These are phyloP conservation scores for Thecaphora frezii DNA, from an alignment of 1,284 basidiomycete species.

Conservation along the genomic window DNA sequence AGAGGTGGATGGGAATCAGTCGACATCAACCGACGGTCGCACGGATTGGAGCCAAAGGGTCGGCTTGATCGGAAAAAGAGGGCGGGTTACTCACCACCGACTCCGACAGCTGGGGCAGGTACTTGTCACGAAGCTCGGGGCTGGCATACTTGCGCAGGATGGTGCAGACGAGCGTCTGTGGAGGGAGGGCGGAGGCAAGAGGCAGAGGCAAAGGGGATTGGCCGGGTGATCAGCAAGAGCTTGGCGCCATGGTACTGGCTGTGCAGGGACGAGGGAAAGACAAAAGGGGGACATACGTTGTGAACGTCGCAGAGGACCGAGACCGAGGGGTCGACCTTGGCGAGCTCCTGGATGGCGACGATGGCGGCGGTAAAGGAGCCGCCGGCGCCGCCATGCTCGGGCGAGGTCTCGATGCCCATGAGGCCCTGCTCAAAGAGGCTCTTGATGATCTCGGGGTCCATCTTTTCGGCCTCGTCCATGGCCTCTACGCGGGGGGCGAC, in stretches of 20 bases:
- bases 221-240: no score
- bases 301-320: slow-evolving; percentile 97
- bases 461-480: slow-evolving; percentile 96
- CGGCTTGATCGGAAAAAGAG: no score
- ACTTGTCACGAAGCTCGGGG: slow-evolving; percentile 82
- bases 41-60: no score
- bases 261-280: no score
- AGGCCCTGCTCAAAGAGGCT: slow-evolving; percentile 94
- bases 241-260: no score
- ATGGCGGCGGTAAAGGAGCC: slow-evolving; percentile 92
- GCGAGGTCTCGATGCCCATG: slow-evolving; percentile 93
- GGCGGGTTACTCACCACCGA: no score
- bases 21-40: no score
- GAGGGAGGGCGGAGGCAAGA: slow-evolving; percentile 1
- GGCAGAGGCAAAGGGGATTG: neutral
- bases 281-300: slow-evolving; percentile 68
- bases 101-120: slow-evolving; percentile 79
- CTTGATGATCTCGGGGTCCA: slow-evolving; percentile 86
- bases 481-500: slow-evolving; percentile 86
- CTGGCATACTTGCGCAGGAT: slow-evolving; percentile 85
- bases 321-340: slow-evolving; percentile 92
- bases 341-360: slow-evolving; percentile 94
- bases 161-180: slow-evolving; percentile 70
- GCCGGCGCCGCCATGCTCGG: slow-evolving; percentile 82
- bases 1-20: no score